Evolutionary conservation across 2,329 filamentous ascomycete genomes (phyloP).

Genomic region (Colletotrichum liaoningense): DNA sequence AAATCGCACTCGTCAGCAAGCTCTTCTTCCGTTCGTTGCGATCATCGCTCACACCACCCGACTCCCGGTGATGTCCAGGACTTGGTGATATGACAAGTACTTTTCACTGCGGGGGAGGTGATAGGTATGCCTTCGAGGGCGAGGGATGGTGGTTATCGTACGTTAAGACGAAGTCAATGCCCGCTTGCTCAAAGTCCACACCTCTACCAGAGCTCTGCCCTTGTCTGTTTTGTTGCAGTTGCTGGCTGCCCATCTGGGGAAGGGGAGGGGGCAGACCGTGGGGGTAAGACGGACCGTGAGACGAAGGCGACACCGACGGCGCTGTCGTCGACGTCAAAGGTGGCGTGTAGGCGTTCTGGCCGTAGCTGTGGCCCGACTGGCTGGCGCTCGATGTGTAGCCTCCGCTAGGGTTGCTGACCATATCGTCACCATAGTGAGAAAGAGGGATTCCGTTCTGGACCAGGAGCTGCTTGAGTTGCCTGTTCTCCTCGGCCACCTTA

Average conservation of each 20-base stretch:
- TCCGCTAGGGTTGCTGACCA: conserved; percentile 57
- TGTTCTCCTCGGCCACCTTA: conserved; percentile 81
- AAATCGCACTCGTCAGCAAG: conserved; percentile 58
- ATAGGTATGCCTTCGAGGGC: conserved; percentile 73
- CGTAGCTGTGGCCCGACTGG: conserved; percentile 71
- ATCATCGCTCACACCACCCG: conserved; percentile 30
- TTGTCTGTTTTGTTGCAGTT: conserved; percentile 42
- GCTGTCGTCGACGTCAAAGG: conserved; percentile 57
- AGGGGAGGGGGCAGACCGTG: conserved; percentile 37
- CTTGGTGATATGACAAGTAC: conserved; percentile 23
- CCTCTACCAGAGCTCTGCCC: conserved; percentile 48
- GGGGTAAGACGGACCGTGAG: conserved; percentile 38
- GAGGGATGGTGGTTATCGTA: conserved; percentile 72
- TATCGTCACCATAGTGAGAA: conserved; percentile 52
- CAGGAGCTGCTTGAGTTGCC: conserved; percentile 71
- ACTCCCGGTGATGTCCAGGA: conserved; percentile 25
- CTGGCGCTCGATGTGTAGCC: conserved; percentile 66
- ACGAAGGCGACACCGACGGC: conserved; percentile 51
- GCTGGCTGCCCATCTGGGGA: conserved; percentile 43
- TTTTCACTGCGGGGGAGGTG: conserved; percentile 68
- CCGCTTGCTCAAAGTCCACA: conserved; percentile 82
- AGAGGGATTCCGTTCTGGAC: conserved; percentile 62
- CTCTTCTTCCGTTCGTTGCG: conserved; percentile 39
- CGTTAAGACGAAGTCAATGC: conserved; percentile 92
- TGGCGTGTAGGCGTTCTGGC: conserved; percentile 59